Evolutionary conservation across 2,329 filamentous ascomycete species (phyloP), one percentile per base, ranked within the genome.

Genomic region (Cytospora schulzeri): DNA sequence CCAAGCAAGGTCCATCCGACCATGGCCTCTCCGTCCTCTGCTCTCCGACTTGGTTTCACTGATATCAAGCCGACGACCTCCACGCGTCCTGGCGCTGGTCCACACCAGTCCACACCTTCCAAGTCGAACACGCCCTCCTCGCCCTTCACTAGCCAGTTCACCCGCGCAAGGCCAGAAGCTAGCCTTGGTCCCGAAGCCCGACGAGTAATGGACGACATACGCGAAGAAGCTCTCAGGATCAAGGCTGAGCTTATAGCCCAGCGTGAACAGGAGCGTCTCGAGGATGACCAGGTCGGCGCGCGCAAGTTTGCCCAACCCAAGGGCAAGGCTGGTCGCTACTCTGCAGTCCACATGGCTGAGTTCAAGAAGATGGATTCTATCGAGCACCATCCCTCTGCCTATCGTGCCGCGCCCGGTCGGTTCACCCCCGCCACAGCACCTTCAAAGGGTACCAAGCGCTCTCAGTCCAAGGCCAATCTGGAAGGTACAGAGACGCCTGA

Each of bases 291-390:
- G 38, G 74, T 77, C 2, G 81, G 82, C 50, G 72, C 69, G 17
- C 89, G 94, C 69, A 92, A 88, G 76, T 91, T 96, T 72, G 93
- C 91, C 8, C 87, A 87, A 69, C 87, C 93, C 15, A 96, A 89
- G 78, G 88, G 91, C 70, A 93, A 89, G 74, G 84, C 87, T 58
- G 81, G 88, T 57, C 89, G 94, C 54, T 98, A 89, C 78, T 97
- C 92, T 74, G 89, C 92, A 68, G 88, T 86, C 45, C 94, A 98
- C 75, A 90, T 91, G 85, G 88, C 89, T 57, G 86, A 94, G 72
- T 97, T 98, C 79, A 92, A 92, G 78, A 98, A 96, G 81, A 97
- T 98, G 94, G 93, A 97, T 74, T 97, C 93, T 2, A 97, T 98
- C 73, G 91, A 88, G 52, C 89, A 89, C 67, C 93, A 97, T 74